Base-by-base conservation (phyloP, 495 filamentous ascomycete genomes). In the Xylaria longipes region DNA sequence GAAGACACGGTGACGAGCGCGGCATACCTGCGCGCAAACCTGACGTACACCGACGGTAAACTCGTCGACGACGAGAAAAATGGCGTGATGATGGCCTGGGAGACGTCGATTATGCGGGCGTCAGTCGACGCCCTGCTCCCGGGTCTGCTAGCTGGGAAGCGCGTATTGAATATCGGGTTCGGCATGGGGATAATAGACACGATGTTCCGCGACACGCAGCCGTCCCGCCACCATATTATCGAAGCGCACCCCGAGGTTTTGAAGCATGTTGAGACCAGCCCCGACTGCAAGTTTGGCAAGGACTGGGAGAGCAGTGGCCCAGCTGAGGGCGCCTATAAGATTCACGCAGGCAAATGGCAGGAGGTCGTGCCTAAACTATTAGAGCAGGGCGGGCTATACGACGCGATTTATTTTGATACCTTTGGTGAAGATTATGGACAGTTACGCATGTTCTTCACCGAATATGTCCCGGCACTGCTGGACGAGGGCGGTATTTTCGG, bases 21-120 rank as follows among this genome's bases (percentile, higher is more conserved):
- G 46, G 87, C 88, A 27, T 99, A 97, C 79, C 89, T 99, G 3
- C 82, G 88, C n/a, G 93, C 92, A 0, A 83, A 84, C 12, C 87
- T 98, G 5, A 93, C 87, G 15, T 97, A 97, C 84, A 84, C 87
- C 33, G 89, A 91, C 69, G 82, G 81, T 27, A 90, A 92, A 39
- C 87, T 99, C 11, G 87, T 98, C 1, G 96, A 99, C 73, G 84
- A 85, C 4, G 89, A 91, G 61, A 85, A 87, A 7, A 99, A 99
- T 77, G 94, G 94, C 35, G 94, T 99, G 1, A 99, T 99, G 96
- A 86, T 99, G 96, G 86, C 91, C 35, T 99, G 96, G 96, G 96
- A 99, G 81, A 91, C 91, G 0, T 87, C 90, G 43, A 94, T 98
- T 68, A 99, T 99, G 96, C 86, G 87, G 67, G 86, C 87, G 35